phyloP scores from a whole-genome alignment of 192 early-diverging fungal species.

The Thoreauomyces humboldtii region DNA sequence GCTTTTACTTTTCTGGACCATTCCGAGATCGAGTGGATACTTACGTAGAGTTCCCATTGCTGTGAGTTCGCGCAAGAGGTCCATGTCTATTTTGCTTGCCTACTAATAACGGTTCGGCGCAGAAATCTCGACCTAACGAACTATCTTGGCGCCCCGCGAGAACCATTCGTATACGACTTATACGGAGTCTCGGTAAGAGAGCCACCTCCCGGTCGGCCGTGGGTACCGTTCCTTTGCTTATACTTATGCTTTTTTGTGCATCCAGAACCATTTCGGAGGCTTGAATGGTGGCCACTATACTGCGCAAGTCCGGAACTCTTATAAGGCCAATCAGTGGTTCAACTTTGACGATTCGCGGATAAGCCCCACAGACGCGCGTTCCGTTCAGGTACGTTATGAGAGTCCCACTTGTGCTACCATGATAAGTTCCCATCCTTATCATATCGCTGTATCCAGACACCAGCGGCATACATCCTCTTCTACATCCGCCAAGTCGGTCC shows the following conservation, averaged over 20 bases:
- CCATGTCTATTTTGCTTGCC: neutral
- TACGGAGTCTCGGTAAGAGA: conserved; percentile 62
- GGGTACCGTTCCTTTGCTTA: neutral
- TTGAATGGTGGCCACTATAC: conserved; percentile 83
- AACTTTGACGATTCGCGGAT: conserved; percentile 76
- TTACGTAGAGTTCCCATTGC: conserved; percentile 78
- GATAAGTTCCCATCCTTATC: too few relatives aligned
- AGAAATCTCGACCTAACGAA: conserved; percentile 37
- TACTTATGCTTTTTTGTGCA: neutral
- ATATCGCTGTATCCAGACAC: too few relatives aligned
- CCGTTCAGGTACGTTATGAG: conserved; percentile 50
- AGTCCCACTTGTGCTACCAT: neutral
- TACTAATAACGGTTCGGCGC: neutral
- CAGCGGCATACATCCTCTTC: conserved; percentile 63
- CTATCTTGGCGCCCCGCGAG: conserved; percentile 47
- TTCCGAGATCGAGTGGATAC: conserved; percentile 92
- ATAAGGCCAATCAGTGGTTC: conserved; percentile 70
- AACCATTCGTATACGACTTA: conserved; percentile 63
- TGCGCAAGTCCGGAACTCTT: conserved; percentile 65
- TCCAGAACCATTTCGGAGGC: conserved; percentile 74
- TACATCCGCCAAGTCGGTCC: conserved; percentile 40
- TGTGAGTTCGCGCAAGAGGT: conserved; percentile 8
- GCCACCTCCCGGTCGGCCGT: neutral
- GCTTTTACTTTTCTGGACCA: conserved; percentile 89
- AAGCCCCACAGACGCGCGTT: conserved; percentile 25